A percentile compares a stretch with the other conserved stretches of the same genome.
Conservation (phyloP, 768 basidiomycete genomes). For the Pulveroboletus sp. region DNA sequence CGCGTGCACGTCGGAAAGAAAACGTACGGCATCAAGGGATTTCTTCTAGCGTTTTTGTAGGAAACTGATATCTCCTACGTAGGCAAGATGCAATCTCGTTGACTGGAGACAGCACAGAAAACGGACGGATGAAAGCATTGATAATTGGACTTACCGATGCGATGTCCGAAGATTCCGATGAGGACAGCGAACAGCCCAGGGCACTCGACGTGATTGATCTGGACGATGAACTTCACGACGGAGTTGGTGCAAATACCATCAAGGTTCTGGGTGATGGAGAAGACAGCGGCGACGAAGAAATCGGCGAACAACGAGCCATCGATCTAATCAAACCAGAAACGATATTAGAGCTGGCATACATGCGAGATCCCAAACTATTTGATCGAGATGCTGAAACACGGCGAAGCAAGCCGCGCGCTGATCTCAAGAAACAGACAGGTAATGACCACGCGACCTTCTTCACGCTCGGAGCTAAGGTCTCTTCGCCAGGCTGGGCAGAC, state of each 20-base stretch:
- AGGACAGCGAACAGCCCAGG: constrained; percentile 29
- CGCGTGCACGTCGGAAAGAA: constrained; percentile 63
- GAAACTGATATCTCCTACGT: constrained; percentile 3
- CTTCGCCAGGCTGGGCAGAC: constrained; percentile 58
- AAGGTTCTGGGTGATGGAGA: constrained; percentile 57
- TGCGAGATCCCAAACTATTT: constrained; percentile 70
- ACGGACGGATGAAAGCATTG: constrained; percentile 77
- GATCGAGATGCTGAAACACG: constrained; percentile 71
- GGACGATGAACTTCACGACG: constrained; percentile 50
- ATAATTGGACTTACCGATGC: constrained; percentile 75
- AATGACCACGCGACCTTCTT: constrained; percentile 10
- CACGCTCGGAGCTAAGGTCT: not conserved
- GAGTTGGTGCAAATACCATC: constrained; percentile 36
- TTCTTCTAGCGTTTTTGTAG: not conserved
- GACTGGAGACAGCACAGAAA: constrained; percentile 52
- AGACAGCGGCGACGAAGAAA: constrained; percentile 38
- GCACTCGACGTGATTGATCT: constrained; percentile 34
- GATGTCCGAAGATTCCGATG: constrained; percentile 59
- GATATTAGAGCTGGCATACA: constrained; percentile 71
- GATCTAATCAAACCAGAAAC: constrained; percentile 45
- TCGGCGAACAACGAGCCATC: constrained; percentile 23
- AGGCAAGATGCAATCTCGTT: constrained; percentile 45
- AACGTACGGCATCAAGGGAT: constrained; percentile 36
- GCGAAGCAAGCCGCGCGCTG: constrained; percentile 58
- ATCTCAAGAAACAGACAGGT: constrained; percentile 69